Evolutionary conservation across 2,329 filamentous ascomycete species (phyloP), one percentile per base, ranked within the genome.

Genomic region (Geosmithia flava): DNA sequence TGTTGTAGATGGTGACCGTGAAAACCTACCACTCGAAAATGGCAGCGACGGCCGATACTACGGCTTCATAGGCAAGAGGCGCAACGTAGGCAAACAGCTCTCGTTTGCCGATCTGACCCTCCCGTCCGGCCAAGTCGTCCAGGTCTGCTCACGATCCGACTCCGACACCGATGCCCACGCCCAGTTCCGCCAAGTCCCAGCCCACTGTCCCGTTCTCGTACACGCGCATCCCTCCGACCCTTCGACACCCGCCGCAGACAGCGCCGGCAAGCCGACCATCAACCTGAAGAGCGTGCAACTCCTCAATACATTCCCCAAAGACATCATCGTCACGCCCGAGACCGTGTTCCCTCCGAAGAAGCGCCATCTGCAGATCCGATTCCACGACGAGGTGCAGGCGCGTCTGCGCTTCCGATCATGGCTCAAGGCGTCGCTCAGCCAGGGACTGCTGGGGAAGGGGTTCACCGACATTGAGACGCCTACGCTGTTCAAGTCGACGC

Each of bases 401-500:
- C 79, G 89, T 3, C 72, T 98, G 2, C 62, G 70, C 1, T 83
- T 91, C 53, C 79, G 94, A n/a, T 74, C 79, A 20, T 69, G 72
- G 53, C 72, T 83, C 3, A 70, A 66, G 39, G 71, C 69, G 4
- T 71, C 71, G 50, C 65, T 72, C 30, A 79, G 71, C 52, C 71
- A 74, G 44, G 59, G 71, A 8, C 71, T 89, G 30, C 68, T 74
- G 16, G 62, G 70, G 5, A 70, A 73, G 23, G 74, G 71, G 1
- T 91, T 90, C 57, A 70, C 76, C 13, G 85, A 97, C 55, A 77
- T 97, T 30, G 93, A 98, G 62, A 98, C 93, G 0, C 93, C 93
- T 0, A 69, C 96, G 3, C 74, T 98, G 1, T 98, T 98, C 76
- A 98, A 97, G 64, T 96, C 93, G 0, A 98, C 93, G 0, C 88